A percentile compares a stretch with the other conserved stretches of the same genome.
Evolutionary conservation across 768 basidiomycete genomes (phyloP).

Genomic region (Lactarius evosmus): DNA sequence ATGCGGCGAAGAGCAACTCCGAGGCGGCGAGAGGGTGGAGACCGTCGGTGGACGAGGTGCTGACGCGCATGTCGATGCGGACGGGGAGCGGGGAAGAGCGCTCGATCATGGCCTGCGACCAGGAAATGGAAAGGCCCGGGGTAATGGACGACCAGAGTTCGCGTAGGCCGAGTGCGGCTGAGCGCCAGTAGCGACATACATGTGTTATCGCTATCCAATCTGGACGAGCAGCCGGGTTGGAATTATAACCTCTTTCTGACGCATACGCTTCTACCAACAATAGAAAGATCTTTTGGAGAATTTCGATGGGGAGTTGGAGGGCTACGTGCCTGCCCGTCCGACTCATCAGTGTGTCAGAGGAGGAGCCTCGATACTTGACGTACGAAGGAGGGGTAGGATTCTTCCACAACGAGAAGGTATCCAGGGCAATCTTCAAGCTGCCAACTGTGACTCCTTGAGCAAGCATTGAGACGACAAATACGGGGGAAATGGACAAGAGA

Average conservation of each 20-base stretch:
- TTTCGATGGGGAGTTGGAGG: neutral
- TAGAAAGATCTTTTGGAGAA: neutral
- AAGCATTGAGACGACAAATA: neutral
- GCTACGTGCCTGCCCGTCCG: neutral
- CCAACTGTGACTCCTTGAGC: neutral
- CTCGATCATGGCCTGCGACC: slow-evolving; percentile 24
- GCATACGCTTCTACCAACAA: neutral
- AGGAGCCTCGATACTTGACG: neutral
- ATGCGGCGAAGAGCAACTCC: slow-evolving; percentile 19
- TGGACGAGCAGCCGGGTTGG: neutral
- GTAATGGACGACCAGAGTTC: slow-evolving; percentile 21
- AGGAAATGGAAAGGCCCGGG: slow-evolving; percentile 14
- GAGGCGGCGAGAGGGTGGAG: slow-evolving; percentile 23
- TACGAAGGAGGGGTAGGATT: neutral
- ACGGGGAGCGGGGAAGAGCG: slow-evolving; percentile 20
- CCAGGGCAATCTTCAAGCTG: neutral
- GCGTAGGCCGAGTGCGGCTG: slow-evolving; percentile 22
- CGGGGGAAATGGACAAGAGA: neutral
- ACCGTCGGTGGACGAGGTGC: slow-evolving; percentile 6
- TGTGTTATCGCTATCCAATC: slow-evolving; percentile 17
- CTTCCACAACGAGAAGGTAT: neutral
- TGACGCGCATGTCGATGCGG: slow-evolving; percentile 15
- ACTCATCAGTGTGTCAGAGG: neutral
- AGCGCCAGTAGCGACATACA: slow-evolving; percentile 22
- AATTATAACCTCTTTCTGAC: neutral